Conservation (phyloP, 306 rosid species). For the Albizia julibrissin region DNA sequence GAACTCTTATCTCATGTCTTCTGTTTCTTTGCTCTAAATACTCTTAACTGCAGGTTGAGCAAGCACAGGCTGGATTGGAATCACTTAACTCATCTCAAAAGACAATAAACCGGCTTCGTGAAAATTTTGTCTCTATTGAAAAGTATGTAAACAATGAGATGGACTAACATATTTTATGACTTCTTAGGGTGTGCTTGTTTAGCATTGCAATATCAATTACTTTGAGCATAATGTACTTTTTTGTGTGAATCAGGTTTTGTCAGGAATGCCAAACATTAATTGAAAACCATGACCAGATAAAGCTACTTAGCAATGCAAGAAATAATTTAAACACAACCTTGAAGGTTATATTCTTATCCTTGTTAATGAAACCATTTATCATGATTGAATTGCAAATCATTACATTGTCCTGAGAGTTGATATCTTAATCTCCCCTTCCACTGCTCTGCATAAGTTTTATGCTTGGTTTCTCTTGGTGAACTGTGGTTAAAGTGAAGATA, state of each 20-base stretch:
- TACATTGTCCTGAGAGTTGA: slow-evolving; percentile 16
- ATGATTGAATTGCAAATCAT: neutral
- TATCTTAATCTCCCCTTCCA: slow-evolving; percentile 23
- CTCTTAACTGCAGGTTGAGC: slow-evolving; percentile 77
- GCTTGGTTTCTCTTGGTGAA: slow-evolving; percentile 25
- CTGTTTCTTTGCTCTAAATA: slow-evolving; percentile 29
- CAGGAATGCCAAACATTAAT: slow-evolving; percentile 93
- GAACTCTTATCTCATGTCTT: slow-evolving; percentile 26
- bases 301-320: slow-evolving; percentile 97
- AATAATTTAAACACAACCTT: slow-evolving; percentile 91
- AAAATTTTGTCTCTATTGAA: slow-evolving; percentile 85
- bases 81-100: slow-evolving; percentile 73
- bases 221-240: slow-evolving; percentile 41
- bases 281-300: slow-evolving; percentile 97
- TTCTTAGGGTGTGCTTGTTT: slow-evolving; percentile 21
- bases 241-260: slow-evolving; percentile 67
- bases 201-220: slow-evolving; percentile 19
- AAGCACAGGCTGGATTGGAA: slow-evolving; percentile 84
- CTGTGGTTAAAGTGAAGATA: slow-evolving; percentile 22
- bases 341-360: slow-evolving; percentile 62
- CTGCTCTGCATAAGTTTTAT: slow-evolving; percentile 16
- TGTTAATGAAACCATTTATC: neutral
- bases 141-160: slow-evolving; percentile 61
- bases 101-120: slow-evolving; percentile 75
- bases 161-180: slow-evolving; percentile 18